Evolutionary conservation across 306 rosid species (phyloP).

Genomic region (Clitoria ternatea): DNA sequence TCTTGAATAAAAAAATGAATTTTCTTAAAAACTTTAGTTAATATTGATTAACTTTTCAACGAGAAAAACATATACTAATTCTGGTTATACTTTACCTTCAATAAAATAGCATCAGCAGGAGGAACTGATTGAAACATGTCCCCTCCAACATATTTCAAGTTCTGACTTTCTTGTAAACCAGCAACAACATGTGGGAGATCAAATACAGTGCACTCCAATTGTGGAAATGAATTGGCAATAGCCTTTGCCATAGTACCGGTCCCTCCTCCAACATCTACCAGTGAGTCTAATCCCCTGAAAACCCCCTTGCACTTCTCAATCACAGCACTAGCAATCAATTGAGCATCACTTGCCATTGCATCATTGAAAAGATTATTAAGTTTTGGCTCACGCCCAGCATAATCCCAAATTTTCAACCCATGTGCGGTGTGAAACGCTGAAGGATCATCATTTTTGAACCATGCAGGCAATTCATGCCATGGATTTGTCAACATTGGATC

Average conservation of each 20-base stretch:
- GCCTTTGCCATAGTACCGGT: conserved; percentile 29
- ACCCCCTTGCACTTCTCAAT: conserved; percentile 12
- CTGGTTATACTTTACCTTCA: conserved; percentile 24
- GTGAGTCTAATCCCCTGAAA: conserved; percentile 34
- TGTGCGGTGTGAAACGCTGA: not conserved
- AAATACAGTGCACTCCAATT: not conserved
- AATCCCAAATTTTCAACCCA: not conserved
- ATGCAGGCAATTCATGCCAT: not conserved
- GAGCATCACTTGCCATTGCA: conserved; percentile 33
- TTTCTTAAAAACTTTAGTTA: no score
- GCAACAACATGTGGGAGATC: conserved; percentile 42
- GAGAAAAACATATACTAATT: not conserved
- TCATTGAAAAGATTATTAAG: conserved; percentile 1
- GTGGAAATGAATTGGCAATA: conserved; percentile 24
- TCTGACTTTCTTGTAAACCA: conserved; percentile 7
- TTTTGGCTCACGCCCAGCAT: not conserved
- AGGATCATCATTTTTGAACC: not conserved
- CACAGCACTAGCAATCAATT: conserved; percentile 4
- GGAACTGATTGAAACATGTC: conserved; percentile 37
- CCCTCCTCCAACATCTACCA: conserved; percentile 42
- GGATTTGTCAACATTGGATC: not conserved
- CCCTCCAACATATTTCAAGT: conserved; percentile 29
- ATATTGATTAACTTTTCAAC: no score
- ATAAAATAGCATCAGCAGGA: conserved; percentile 14
- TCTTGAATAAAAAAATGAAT: no score